Evolutionary conservation across 202 grass and related monocot species (phyloP), one percentile per base, ranked within the genome.

Genomic region (Elaeis oleifera): DNA sequence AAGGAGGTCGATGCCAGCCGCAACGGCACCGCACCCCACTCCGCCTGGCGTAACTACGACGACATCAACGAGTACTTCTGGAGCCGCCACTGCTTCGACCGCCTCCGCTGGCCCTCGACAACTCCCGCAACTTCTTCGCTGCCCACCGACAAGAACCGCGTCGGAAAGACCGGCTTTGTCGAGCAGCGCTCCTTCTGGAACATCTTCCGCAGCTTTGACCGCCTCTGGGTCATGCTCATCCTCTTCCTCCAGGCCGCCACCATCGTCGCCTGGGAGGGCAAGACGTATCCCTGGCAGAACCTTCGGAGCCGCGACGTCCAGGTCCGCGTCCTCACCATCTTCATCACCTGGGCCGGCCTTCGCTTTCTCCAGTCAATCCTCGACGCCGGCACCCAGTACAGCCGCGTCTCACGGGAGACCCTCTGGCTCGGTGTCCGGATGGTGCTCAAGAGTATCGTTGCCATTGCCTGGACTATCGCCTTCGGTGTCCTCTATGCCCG

Each of bases 21-120:
- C 39, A 64, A 89, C 19, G 92, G 92, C 54, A 84, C 74, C 56
- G 86, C 84, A 16, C 92, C 92, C 0, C 87, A 97, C 49, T 89
- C 92, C 0, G 92, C 92, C 2, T 97, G 92, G 92, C 84, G 92
- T 21, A 97, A 97, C 68, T 97, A 97, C 52, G 92, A 97, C 50
- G 92, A 97, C 81, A 71, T 91, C 16, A 97, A 97, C 49, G 92
- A 97, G 74, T 97, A 91, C 74, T 97, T 97, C 69, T 97, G 92
- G 92, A 81, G 79, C 16, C 60, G 77, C 1, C 13, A 51, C 36
- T 88, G 90, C 61, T 91, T 97, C 68, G 74, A 66, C 61, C 59
- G 69, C 13, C 84, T 97, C 44, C 59, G 27, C 36, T 97, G 92
- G 92, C 92, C 92, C 74, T 81, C 29, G 76, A 85, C 60, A 7